Conservation (phyloP, 177 flowering plant genomes). For the Vitis hybrid region DNA sequence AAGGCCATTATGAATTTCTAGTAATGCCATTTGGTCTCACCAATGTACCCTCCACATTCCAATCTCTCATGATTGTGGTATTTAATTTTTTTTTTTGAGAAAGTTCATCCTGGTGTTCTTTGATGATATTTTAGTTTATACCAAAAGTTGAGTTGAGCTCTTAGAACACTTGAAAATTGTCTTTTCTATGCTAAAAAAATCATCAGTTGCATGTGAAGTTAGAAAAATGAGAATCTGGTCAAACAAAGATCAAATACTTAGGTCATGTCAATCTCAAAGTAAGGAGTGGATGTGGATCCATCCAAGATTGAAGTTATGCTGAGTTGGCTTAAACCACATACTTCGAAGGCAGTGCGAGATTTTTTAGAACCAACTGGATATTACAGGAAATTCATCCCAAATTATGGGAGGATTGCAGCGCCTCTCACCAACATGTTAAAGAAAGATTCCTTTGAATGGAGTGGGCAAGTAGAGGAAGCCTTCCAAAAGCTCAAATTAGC, state of each 20-base stretch:
- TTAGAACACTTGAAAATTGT: not conserved
- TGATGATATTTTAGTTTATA: not conserved
- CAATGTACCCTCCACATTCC: not conserved
- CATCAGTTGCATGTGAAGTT: no score
- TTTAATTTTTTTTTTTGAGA: not conserved
- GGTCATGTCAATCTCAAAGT: not conserved
- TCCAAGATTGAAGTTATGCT: constrained; percentile 1
- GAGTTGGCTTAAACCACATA: constrained; percentile 1
- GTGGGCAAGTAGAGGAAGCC: not conserved
- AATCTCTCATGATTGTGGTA: not conserved
- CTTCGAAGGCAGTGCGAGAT: not conserved
- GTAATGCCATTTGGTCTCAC: not conserved
- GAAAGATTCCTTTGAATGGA: not conserved
- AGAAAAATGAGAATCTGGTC: no score
- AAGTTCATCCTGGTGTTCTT: not conserved
- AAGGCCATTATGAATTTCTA: not conserved
- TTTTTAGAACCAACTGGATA: constrained; percentile 1
- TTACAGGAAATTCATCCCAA: not conserved
- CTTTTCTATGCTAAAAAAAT: not conserved
- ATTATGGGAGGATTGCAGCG: constrained; percentile 4
- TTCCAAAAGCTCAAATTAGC: not conserved
- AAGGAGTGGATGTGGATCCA: not conserved
- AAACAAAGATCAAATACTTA: not conserved
- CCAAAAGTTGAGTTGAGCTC: not conserved
- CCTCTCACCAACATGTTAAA: constrained; percentile 7